Base-by-base conservation (phyloP, 441 rosid genomes). In the Eutrema salsugineum region DNA sequence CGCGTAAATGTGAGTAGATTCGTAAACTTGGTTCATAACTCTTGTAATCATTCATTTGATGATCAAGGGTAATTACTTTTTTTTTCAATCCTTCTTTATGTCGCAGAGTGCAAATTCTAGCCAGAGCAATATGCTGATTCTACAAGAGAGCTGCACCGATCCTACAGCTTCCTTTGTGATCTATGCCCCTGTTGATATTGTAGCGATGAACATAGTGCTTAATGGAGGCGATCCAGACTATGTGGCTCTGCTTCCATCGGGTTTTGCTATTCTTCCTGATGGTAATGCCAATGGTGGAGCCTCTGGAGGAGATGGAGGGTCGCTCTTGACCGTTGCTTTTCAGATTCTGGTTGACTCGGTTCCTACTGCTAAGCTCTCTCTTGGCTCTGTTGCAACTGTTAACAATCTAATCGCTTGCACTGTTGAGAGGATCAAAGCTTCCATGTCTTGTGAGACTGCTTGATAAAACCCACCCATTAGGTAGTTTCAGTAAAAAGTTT, bases 311-410 rank as follows among this genome's bases (percentile, higher is more conserved):
- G 75, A 63, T 20, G 86, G 96, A n/a, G 99, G 99, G 56, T 90
- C 97, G 5, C 94, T 92, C 16, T 80, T 94, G 33, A 94, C 98
- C 1, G 98, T 94, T 50, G 97, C 99, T 0, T 94, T 94, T 62
- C 99, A 94, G 85, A 94, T 94, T 58, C 79, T 94, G 71, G 99
- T 94, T 11, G 99, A 94, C 53, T 92, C 99, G 0, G 84, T 90
- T 75, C 99, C 99, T 0, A 89, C 99, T 0, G 97, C 99, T n/a
- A 95, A 92, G 73, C 84, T 94, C 12, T 92, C 98, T 49, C 96
- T 91, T 42, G 97, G 98, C 14, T 95, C 97, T 0, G 97, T 95
- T 28, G 99, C 97, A 22, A 95, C 99, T 50, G 99, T 95, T n/a
- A 95, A 95, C 89, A 92, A 85, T 75, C 70, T 95, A 69, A 95